phyloP scores from a whole-genome alignment of 495 filamentous ascomycete species.

The Clavariopsis aquatica region DNA sequence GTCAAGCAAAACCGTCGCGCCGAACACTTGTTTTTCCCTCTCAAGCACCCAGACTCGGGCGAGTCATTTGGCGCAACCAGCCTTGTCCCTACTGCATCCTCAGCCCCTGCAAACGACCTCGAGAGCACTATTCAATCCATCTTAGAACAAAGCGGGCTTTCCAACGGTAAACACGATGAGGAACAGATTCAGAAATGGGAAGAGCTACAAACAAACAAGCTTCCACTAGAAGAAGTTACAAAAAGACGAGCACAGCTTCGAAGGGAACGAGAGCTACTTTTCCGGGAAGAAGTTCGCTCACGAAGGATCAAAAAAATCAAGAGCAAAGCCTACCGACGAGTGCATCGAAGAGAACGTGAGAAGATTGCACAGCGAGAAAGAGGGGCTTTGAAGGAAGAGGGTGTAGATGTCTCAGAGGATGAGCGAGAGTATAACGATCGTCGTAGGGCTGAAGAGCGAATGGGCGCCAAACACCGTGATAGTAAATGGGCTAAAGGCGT shows the following conservation, averaged over 20 bases:
- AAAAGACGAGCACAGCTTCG: constrained; percentile 74
- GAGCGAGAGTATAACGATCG: constrained; percentile 79
- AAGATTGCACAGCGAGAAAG: constrained; percentile 69
- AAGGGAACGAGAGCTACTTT: constrained; percentile 78
- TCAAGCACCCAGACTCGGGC: constrained; percentile 65
- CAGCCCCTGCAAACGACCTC: constrained; percentile 71
- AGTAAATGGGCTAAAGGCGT: constrained; percentile 94
- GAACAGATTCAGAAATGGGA: constrained; percentile 68
- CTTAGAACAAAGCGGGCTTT: constrained; percentile 82
- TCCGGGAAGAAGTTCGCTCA: constrained; percentile 83
- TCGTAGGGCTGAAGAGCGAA: constrained; percentile 78
- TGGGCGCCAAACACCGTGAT: constrained; percentile 83
- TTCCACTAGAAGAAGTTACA: constrained; percentile 70
- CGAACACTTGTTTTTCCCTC: constrained; percentile 88
- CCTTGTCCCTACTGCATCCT: constrained; percentile 57
- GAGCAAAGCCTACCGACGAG: constrained; percentile 85
- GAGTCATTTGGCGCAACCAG: constrained; percentile 53
- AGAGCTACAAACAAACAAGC: constrained; percentile 64
- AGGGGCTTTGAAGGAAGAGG: constrained; percentile 67
- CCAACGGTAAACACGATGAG: constrained; percentile 63
- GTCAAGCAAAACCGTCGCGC: constrained; percentile 91
- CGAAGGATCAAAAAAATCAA: constrained; percentile 99
- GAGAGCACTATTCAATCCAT: constrained; percentile 84
- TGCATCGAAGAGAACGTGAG: constrained; percentile 85
- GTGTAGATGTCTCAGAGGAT: constrained; percentile 69